These are phyloP conservation scores for Saccharomycopsis hybrid DNA, from an alignment of 1,139 yeast genomes.

Conservation along the genomic window DNA sequence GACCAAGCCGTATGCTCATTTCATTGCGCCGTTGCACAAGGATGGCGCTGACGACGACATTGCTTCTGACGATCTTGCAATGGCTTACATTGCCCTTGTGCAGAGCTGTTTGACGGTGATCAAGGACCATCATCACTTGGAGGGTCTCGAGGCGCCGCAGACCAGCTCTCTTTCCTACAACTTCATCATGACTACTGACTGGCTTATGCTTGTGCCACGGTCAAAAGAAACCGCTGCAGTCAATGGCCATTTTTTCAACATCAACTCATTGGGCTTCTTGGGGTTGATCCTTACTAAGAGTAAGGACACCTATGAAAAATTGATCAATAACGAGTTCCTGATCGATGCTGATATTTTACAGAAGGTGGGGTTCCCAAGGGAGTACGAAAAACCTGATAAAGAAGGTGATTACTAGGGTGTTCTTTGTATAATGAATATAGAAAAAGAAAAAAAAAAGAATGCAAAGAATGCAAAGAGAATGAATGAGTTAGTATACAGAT, in stretches of 20 bases:
- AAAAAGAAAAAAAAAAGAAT: too few relatives aligned
- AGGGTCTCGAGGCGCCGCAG: neutral
- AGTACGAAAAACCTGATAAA: conserved; percentile 11
- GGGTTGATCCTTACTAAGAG: conserved; percentile 77
- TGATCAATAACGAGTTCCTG: conserved; percentile 24
- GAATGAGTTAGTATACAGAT: too few relatives aligned
- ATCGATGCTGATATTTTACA: conserved; percentile 27
- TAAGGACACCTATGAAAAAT: conserved; percentile 37
- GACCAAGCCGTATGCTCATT: conserved; percentile 76
- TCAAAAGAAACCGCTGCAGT: conserved; percentile 30
- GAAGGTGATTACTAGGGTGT: conserved; percentile 20
- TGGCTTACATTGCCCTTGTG: conserved; percentile 63
- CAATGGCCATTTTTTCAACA: conserved; percentile 40
- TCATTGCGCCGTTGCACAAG: conserved; percentile 62
- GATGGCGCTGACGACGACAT: conserved; percentile 34
- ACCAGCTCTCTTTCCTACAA: conserved; percentile 50
- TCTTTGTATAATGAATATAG: too few relatives aligned
- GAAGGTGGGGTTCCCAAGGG: conserved; percentile 20
- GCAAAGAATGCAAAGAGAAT: too few relatives aligned
- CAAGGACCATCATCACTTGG: conserved; percentile 38
- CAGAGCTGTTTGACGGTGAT: conserved; percentile 64
- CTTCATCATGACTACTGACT: conserved; percentile 69
- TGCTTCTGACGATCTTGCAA: conserved; percentile 48
- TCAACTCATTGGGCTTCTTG: conserved; percentile 75
- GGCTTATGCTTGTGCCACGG: conserved; percentile 87